These are phyloP conservation scores for Globisporangium paddicum DNA, from an alignment of 352 stramenopile genomes.

Conservation along the genomic window DNA sequence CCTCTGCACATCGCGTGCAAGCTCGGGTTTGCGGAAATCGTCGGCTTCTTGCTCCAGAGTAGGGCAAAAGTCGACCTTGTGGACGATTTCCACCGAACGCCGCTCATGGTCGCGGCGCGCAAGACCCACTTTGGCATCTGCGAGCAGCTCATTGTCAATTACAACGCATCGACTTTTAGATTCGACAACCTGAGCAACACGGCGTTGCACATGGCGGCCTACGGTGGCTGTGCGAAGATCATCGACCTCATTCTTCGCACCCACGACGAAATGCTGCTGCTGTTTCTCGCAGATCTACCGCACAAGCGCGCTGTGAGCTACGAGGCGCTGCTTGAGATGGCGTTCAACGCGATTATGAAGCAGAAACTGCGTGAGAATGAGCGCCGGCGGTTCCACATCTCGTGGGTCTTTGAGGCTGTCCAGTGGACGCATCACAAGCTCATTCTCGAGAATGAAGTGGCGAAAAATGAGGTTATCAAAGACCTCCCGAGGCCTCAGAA, in stretches of 20 bases:
- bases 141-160: conserved; percentile 27
- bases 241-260: conserved; percentile 34
- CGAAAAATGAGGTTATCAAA: background rate
- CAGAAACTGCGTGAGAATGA: conserved; percentile 62
- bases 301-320: conserved; percentile 26
- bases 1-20: conserved; percentile 59
- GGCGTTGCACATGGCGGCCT: conserved; percentile 59
- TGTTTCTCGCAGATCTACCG: conserved; percentile 41
- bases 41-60: conserved; percentile 40
- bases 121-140: conserved; percentile 47
- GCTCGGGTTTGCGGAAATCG: conserved; percentile 32
- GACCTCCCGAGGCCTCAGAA: conserved; percentile 24
- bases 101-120: conserved; percentile 56
- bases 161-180: conserved; percentile 38
- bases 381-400: conserved; percentile 53
- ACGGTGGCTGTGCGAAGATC: conserved; percentile 37
- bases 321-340: conserved; percentile 25
- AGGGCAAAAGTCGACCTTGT: conserved; percentile 36
- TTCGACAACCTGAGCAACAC: conserved; percentile 67
- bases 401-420: conserved; percentile 55
- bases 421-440: conserved; percentile 36
- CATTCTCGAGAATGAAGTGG: conserved; percentile 10
- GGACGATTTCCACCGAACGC: conserved; percentile 52
- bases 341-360: conserved; percentile 46
- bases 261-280: conserved; percentile 41